phyloP scores from a whole-genome alignment of 2,329 filamentous ascomycete genomes.

The Aspergillus oerlinghausenensis region DNA sequence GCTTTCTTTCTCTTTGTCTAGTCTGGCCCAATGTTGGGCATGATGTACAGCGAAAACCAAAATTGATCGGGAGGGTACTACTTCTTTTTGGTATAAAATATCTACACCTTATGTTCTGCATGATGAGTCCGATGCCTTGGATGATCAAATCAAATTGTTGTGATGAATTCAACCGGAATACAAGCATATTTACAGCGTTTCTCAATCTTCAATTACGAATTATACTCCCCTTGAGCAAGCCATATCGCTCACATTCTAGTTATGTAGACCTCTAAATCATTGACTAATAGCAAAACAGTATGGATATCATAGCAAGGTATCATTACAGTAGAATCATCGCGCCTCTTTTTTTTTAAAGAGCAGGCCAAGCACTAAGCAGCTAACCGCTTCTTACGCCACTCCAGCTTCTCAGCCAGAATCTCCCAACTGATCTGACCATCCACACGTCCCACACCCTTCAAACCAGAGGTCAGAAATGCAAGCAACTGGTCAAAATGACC shows the following conservation, averaged over 20 bases:
- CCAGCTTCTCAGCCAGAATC: conserved; percentile 73
- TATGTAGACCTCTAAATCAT: background rate
- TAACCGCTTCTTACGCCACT: conserved; percentile 39
- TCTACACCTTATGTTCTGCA: background rate
- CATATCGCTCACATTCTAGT: background rate
- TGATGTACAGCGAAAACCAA: background rate
- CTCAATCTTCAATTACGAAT: background rate
- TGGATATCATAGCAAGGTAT: background rate
- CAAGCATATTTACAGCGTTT: background rate
- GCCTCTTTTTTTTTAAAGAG: background rate
- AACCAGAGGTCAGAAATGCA: conserved; percentile 65
- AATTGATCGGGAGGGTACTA: background rate
- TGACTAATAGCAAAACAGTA: background rate
- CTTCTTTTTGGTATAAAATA: background rate
- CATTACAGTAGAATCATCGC: background rate
- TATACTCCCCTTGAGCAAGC: background rate
- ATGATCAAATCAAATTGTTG: background rate
- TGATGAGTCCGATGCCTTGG: background rate
- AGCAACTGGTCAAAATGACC: conserved; percentile 62
- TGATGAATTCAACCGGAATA: background rate
- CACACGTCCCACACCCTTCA: conserved; percentile 71
- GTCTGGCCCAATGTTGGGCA: background rate
- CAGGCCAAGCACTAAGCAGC: background rate
- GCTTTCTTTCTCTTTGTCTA: background rate
- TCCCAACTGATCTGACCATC: conserved; percentile 72